These are phyloP conservation scores for Colletotrichum karsti DNA, from an alignment of 2,329 filamentous ascomycete species.

Conservation along the genomic window DNA sequence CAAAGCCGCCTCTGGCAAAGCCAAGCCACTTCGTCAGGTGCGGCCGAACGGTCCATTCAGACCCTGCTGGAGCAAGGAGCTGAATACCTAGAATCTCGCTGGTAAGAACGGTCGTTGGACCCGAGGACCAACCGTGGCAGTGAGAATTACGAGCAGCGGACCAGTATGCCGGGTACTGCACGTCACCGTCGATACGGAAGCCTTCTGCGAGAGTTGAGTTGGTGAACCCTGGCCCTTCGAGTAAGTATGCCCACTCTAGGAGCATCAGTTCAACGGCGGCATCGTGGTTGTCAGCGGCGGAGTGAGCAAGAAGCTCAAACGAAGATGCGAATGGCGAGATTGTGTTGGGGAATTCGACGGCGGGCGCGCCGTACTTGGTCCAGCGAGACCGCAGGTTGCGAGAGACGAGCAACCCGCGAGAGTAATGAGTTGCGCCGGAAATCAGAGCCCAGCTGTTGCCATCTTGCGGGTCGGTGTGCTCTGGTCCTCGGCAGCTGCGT, in stretches of 20 bases:
- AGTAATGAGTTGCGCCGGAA: conserved; percentile 33
- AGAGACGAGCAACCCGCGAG: conserved; percentile 37
- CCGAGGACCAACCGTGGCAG: conserved; percentile 46
- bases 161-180: conserved; percentile 42
- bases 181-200: conserved; percentile 45
- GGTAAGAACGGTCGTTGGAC: conserved; percentile 42
- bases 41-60: conserved; percentile 37
- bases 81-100: conserved; percentile 39
- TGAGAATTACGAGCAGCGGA: conserved; percentile 40
- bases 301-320: conserved; percentile 45
- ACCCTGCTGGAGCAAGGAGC: conserved; percentile 34
- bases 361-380: conserved; percentile 53
- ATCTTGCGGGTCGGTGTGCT: conserved; percentile 57
- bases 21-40: conserved; percentile 41
- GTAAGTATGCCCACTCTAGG: conserved; percentile 48
- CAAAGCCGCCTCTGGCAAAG: conserved; percentile 46
- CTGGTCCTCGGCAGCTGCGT: conserved; percentile 38
- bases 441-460: conserved; percentile 57
- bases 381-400: conserved; percentile 47
- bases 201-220: conserved; percentile 52
- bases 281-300: conserved; percentile 43
- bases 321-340: conserved; percentile 45
- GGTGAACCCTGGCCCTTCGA: conserved; percentile 47
- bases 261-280: conserved; percentile 51
- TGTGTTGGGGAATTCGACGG: conserved; percentile 47